Evolutionary conservation across 768 basidiomycete genomes (phyloP).

Genomic region (Rhodotorula diobovata): DNA sequence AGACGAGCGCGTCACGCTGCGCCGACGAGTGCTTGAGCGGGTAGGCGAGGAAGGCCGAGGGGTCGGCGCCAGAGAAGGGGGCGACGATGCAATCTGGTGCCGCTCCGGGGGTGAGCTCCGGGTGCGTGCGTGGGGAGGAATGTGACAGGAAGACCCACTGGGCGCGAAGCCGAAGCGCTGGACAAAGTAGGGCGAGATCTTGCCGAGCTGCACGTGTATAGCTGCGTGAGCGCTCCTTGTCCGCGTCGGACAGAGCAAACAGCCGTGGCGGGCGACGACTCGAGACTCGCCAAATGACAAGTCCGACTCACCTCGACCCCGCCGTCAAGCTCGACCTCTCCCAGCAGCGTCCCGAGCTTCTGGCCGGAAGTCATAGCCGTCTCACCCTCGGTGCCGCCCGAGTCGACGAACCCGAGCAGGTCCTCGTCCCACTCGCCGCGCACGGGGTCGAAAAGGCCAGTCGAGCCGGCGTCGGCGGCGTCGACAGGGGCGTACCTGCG

Average conservation of each 20-base stretch:
- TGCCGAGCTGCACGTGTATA: slow-evolving; percentile 13
- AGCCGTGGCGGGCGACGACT: no score
- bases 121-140: no score
- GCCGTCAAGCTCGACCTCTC: slow-evolving; percentile 9
- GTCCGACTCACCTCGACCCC: slow-evolving; percentile 5
- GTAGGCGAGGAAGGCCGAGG: slow-evolving; percentile 25
- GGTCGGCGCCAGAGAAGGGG: slow-evolving; percentile 13
- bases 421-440: slow-evolving; percentile 16
- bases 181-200: slow-evolving; percentile 20
- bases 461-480: slow-evolving; percentile 26
- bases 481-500: slow-evolving; percentile 16
- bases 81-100: slow-evolving; percentile 23
- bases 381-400: background rate
- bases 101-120: background rate
- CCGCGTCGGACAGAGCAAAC: no score
- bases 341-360: slow-evolving; percentile 1
- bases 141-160: background rate
- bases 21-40: background rate
- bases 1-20: slow-evolving; percentile 26
- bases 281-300: no score
- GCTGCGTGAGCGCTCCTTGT: background rate
- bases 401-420: slow-evolving; percentile 9
- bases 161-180: slow-evolving; percentile 30
- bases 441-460: slow-evolving; percentile 9
- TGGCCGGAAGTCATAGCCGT: no score